Evolutionary conservation across 345 rosid genomes (phyloP).

Genomic region (Gynandropsis gynandra): DNA sequence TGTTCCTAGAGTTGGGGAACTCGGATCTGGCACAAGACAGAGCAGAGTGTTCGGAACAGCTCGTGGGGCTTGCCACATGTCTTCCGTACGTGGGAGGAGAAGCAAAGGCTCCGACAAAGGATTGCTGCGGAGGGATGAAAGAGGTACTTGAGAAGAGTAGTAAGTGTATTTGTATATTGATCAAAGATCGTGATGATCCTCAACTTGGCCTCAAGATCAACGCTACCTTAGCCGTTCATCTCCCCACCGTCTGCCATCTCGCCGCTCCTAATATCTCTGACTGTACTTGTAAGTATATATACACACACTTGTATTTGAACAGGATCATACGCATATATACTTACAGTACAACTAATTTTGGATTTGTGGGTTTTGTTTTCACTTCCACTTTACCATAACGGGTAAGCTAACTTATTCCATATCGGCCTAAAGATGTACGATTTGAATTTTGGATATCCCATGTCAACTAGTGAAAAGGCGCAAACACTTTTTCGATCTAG

Average conservation of each 20-base stretch:
- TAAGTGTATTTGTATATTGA: conserved; percentile 65
- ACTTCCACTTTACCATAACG: too few relatives aligned
- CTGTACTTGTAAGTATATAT: conserved; percentile 44
- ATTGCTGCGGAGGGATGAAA: conserved; percentile 66
- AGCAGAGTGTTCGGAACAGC: conserved; percentile 49
- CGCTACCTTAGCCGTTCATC: conserved; percentile 49
- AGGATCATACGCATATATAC: too few relatives aligned
- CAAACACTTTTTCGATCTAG: too few relatives aligned
- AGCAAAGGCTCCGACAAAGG: conserved; percentile 50
- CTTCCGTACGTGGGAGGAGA: conserved; percentile 68
- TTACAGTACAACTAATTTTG: too few relatives aligned
- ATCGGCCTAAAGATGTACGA: too few relatives aligned
- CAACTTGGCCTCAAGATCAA: conserved; percentile 61
- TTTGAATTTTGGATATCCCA: too few relatives aligned
- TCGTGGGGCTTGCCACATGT: conserved; percentile 49
- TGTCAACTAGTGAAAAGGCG: too few relatives aligned
- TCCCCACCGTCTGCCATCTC: conserved; percentile 49
- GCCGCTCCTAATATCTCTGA: conserved; percentile 42
- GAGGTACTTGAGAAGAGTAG: conserved; percentile 48
- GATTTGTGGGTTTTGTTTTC: too few relatives aligned
- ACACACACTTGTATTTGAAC: neutral
- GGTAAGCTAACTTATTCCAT: too few relatives aligned
- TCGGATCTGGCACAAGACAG: conserved; percentile 53
- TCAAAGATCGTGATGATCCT: conserved; percentile 67
- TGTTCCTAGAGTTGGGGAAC: conserved; percentile 29